Percentiles rank a stretch among this genome's conserved stretches.
These are phyloP conservation scores for Saprolegnia parasitica DNA, from an alignment of 352 stramenopile species.

Conservation along the genomic window DNA sequence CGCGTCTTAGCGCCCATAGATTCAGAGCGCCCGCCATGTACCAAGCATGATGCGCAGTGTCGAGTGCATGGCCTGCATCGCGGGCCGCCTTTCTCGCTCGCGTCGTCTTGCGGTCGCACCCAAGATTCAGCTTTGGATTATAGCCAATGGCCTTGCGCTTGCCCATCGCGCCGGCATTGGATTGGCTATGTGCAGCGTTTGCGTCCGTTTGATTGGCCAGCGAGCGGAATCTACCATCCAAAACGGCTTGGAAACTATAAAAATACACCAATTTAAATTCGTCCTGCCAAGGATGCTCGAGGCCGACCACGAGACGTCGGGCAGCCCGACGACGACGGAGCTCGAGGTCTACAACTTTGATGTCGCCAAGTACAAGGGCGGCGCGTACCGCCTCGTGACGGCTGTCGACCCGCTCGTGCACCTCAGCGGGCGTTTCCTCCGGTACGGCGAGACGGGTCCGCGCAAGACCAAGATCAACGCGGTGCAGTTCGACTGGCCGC, in stretches of 20 bases:
- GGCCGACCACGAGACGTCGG: not conserved
- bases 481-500: constrained; percentile 83
- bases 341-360: constrained; percentile 74
- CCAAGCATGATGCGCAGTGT: too few relatives aligned
- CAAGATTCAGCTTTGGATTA: constrained; percentile 1
- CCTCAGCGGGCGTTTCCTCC: constrained; percentile 65
- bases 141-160: not conserved
- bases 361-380: constrained; percentile 69
- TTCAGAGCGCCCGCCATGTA: too few relatives aligned
- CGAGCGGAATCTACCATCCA: not conserved
- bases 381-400: constrained; percentile 57
- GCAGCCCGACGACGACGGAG: not conserved
- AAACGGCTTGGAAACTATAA: not conserved
- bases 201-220: not conserved
- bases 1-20: too few relatives aligned
- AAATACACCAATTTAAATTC: not conserved
- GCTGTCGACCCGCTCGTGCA: constrained; percentile 57
- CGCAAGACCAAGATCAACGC: constrained; percentile 81
- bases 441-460: constrained; percentile 52
- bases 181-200: not conserved
- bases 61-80: too few relatives aligned
- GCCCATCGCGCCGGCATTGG: too few relatives aligned
- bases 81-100: too few relatives aligned
- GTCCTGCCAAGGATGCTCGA: not conserved
- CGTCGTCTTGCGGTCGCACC: too few relatives aligned